Conservation (phyloP, 1,284 basidiomycete genomes). For the Boletellus sp. region DNA sequence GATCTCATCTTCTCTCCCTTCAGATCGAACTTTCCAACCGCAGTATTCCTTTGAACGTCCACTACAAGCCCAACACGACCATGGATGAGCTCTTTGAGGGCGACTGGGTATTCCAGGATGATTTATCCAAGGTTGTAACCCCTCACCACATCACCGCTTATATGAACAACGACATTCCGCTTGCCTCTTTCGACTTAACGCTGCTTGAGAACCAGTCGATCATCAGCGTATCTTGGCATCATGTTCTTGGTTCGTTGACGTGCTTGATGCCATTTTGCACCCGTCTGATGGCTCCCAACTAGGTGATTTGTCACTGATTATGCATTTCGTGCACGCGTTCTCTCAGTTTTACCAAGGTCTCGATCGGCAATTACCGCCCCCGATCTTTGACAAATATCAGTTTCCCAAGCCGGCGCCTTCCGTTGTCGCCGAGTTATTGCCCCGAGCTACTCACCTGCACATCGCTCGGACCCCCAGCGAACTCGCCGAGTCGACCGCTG, state of each 20-base stretch:
- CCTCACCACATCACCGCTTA: conserved; percentile 8
- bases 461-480: conserved; percentile 6
- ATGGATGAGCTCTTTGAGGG: neutral
- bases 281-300: conserved; percentile 1
- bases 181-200: conserved; percentile 31
- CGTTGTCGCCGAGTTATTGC: neutral
- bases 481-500: conserved; percentile 6
- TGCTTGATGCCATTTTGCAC: neutral
- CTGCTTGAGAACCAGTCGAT: neutral
- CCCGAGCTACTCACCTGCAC: neutral
- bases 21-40: conserved; percentile 27
- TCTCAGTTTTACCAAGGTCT: conserved; percentile 27
- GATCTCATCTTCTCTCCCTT: conserved; percentile 4
- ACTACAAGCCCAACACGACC: neutral
- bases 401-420: neutral
- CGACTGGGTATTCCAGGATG: conserved; percentile 11
- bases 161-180: conserved; percentile 15
- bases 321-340: conserved; percentile 19
- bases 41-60: conserved; percentile 6
- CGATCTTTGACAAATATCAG: conserved; percentile 20
- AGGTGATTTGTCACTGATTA: conserved; percentile 31
- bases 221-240: neutral
- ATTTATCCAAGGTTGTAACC: conserved; percentile 21
- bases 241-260: conserved; percentile 6
- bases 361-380: conserved; percentile 6